phyloP scores from a whole-genome alignment of 306 rosid species.

The Acacia crassicarpa region DNA sequence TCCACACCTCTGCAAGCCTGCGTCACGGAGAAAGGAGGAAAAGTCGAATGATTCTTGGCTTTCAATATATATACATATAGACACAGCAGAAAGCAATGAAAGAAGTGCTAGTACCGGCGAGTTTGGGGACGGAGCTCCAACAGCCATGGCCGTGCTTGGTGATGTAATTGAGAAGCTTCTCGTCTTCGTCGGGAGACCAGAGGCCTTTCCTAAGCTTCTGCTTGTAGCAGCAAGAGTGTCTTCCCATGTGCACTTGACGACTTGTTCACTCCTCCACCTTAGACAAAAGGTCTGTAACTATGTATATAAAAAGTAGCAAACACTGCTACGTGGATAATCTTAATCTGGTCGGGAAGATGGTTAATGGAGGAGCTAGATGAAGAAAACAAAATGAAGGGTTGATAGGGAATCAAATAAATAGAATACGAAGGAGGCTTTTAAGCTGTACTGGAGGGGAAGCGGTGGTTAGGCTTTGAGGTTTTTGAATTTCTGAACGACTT shows the following conservation, averaged over 20 bases:
- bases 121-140: slow-evolving; percentile 97
- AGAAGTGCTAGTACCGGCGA: slow-evolving; percentile 54
- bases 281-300: slow-evolving; percentile 22
- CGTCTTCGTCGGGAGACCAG: slow-evolving; percentile 99
- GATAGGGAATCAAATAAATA: slow-evolving; percentile 77
- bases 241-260: slow-evolving; percentile 75
- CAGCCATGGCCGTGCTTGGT: slow-evolving; percentile 96
- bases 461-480: slow-evolving; percentile 38
- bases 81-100: background rate
- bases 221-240: slow-evolving; percentile 97
- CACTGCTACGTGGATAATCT: slow-evolving; percentile 11
- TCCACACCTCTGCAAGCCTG: slow-evolving; percentile 93
- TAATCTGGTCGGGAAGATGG: slow-evolving; percentile 28
- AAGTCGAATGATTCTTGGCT: background rate
- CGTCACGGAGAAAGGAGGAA: background rate
- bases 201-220: slow-evolving; percentile 93
- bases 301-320: slow-evolving; percentile 15
- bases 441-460: slow-evolving; percentile 41
- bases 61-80: background rate
- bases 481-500: slow-evolving; percentile 36
- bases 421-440: slow-evolving; percentile 48
- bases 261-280: slow-evolving; percentile 23
- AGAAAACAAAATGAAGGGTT: slow-evolving; percentile 69
- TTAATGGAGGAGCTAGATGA: slow-evolving; percentile 36
- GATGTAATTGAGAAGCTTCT: slow-evolving; percentile 80